These are phyloP conservation scores for Calamus simplicifolius DNA, from an alignment of 176 grass and related monocot species.

Conservation along the genomic window DNA sequence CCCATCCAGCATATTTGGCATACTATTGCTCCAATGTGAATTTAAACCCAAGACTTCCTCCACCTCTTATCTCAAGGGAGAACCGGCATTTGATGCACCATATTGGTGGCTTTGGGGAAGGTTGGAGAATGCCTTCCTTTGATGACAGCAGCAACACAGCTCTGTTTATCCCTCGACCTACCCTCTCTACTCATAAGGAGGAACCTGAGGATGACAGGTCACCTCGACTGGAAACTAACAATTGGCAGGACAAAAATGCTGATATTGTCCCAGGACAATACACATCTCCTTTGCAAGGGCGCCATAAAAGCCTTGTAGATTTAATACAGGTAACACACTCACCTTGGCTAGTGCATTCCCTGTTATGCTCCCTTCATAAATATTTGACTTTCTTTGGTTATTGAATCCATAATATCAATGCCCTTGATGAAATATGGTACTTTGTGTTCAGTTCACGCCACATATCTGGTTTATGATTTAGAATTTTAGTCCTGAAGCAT, in stretches of 20 bases:
- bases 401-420: background rate
- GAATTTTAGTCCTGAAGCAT: too few species aligned
- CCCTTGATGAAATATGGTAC: too few species aligned
- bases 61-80: constrained; percentile 74
- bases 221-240: constrained; percentile 47
- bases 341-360: background rate
- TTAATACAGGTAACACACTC: constrained; percentile 41
- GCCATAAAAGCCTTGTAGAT: constrained; percentile 34
- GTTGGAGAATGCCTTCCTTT: constrained; percentile 13
- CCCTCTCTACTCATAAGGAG: constrained; percentile 83
- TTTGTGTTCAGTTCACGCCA: too few species aligned
- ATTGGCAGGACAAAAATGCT: constrained; percentile 26
- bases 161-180: constrained; percentile 57
- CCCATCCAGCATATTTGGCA: constrained; percentile 75
- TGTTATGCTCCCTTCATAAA: background rate
- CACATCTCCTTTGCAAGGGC: constrained; percentile 24
- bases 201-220: constrained; percentile 91
- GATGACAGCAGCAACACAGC: constrained; percentile 36
- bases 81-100: constrained; percentile 58
- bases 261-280: constrained; percentile 23
- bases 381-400: background rate
- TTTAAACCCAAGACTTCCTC: constrained; percentile 94
- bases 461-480: too few species aligned
- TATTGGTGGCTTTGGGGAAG: constrained; percentile 28
- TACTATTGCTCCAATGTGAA: constrained; percentile 93